A percentile compares a stretch with the other conserved stretches of the same genome.
Conservation (phyloP, 2,329 filamentous ascomycete genomes). For the Conoideocrella luteorostrata region DNA sequence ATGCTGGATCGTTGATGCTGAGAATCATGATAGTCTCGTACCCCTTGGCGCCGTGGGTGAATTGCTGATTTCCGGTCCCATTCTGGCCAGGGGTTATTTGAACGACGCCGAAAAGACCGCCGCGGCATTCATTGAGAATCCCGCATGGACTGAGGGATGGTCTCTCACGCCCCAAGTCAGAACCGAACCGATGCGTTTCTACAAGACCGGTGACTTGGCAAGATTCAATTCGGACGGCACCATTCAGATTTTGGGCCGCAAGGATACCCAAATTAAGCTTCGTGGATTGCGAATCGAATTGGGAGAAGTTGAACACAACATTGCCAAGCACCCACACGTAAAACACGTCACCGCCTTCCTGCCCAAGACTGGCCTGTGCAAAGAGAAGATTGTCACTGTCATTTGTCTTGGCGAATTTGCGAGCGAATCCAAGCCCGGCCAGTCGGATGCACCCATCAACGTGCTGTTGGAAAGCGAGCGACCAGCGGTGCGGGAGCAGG, state of each 20-base stretch:
- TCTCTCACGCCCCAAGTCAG: neutral
- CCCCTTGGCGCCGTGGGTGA: neutral
- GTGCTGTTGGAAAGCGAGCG: neutral
- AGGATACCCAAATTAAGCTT: neutral
- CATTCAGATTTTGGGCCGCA: neutral
- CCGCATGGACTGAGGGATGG: neutral
- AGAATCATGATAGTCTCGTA: neutral
- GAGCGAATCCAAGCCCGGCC: neutral
- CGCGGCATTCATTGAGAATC: neutral
- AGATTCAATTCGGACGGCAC: neutral
- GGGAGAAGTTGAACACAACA: neutral
- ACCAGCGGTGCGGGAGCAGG: neutral
- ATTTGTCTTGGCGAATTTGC: neutral
- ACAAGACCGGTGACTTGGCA: neutral
- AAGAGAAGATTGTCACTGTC: neutral
- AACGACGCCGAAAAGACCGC: neutral
- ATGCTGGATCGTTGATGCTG: neutral
- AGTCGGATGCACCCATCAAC: neutral
- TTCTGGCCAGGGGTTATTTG: neutral
- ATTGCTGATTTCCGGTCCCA: neutral
- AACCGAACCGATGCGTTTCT: neutral
- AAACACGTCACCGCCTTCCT: neutral
- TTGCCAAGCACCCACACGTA: neutral
- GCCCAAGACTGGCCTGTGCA: neutral
- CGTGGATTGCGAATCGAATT: neutral